Evolutionary conservation across 2,329 filamentous ascomycete species (phyloP).

Genomic region (Aureobasidium melanogenum): DNA sequence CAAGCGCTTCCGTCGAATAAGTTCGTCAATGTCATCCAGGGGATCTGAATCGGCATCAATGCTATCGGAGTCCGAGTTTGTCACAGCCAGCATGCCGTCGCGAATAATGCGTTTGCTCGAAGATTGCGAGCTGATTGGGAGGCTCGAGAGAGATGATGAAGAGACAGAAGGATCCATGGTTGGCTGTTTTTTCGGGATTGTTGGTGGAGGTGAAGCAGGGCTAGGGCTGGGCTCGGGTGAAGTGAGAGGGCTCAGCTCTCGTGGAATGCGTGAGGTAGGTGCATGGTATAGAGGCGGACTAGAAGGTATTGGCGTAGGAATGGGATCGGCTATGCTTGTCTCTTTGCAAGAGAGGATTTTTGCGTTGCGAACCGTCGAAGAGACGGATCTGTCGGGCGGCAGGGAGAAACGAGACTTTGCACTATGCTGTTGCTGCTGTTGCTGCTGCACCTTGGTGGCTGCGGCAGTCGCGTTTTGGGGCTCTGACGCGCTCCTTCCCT

Average conservation of each 20-base stretch:
- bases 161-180: slow-evolving; percentile 15
- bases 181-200: neutral
- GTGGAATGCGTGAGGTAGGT: neutral
- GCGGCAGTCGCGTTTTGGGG: slow-evolving; percentile 16
- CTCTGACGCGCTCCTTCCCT: slow-evolving; percentile 5
- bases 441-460: slow-evolving; percentile 15
- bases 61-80: slow-evolving; percentile 28
- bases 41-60: slow-evolving; percentile 20
- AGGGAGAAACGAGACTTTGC: slow-evolving; percentile 19
- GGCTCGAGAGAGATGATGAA: slow-evolving; percentile 24
- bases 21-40: slow-evolving; percentile 23
- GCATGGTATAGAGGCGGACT: neutral
- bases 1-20: slow-evolving; percentile 23
- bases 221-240: slow-evolving; percentile 1
- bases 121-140: slow-evolving; percentile 24
- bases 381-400: neutral
- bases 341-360: neutral
- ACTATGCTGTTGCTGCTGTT: slow-evolving; percentile 16
- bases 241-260: slow-evolving; percentile 13
- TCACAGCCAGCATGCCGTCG: slow-evolving; percentile 46
- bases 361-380: neutral
- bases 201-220: neutral
- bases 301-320: slow-evolving; percentile 5
- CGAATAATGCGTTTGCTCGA: slow-evolving; percentile 47
- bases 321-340: neutral